These are phyloP conservation scores for Trichoderma simmonsii DNA, from an alignment of 2,329 filamentous ascomycete species.

Conservation along the genomic window DNA sequence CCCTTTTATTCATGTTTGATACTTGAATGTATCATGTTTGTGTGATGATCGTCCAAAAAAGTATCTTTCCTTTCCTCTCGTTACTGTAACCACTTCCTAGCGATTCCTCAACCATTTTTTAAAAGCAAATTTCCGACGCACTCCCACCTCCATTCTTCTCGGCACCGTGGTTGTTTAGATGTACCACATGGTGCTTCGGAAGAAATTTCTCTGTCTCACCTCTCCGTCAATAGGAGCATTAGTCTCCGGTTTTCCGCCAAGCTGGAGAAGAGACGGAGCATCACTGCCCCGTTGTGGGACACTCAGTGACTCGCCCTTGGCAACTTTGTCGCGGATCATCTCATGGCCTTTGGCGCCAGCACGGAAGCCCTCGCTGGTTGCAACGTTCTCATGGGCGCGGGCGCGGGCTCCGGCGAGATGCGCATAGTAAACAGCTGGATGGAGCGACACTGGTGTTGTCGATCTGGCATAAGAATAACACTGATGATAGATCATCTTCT, in stretches of 20 bases:
- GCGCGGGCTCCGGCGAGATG: constrained; percentile 83
- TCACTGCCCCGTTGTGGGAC: constrained; percentile 25
- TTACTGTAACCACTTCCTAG: neutral
- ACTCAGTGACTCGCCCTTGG: constrained; percentile 36
- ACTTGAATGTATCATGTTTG: neutral
- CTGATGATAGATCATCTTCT: constrained; percentile 90
- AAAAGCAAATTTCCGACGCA: neutral
- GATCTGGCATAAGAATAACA: constrained; percentile 91
- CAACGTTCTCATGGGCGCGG: constrained; percentile 63
- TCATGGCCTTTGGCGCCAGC: constrained; percentile 44
- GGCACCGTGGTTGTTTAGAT: constrained; percentile 31
- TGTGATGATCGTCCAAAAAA: neutral
- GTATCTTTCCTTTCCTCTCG: neutral
- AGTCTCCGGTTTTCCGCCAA: constrained; percentile 29
- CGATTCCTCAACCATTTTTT: neutral
- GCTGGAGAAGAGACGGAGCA: constrained; percentile 30
- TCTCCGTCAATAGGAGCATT: constrained; percentile 29
- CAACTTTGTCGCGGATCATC: constrained; percentile 37
- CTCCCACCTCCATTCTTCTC: neutral
- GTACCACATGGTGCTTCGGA: constrained; percentile 44
- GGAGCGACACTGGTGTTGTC: constrained; percentile 85
- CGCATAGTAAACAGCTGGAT: constrained; percentile 92
- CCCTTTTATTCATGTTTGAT: constrained; percentile 28
- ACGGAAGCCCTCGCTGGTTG: constrained; percentile 44
- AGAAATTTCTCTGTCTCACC: constrained; percentile 34